phyloP scores from a whole-genome alignment of 2,329 filamentous ascomycete genomes.

The Fusarium metavorans region DNA sequence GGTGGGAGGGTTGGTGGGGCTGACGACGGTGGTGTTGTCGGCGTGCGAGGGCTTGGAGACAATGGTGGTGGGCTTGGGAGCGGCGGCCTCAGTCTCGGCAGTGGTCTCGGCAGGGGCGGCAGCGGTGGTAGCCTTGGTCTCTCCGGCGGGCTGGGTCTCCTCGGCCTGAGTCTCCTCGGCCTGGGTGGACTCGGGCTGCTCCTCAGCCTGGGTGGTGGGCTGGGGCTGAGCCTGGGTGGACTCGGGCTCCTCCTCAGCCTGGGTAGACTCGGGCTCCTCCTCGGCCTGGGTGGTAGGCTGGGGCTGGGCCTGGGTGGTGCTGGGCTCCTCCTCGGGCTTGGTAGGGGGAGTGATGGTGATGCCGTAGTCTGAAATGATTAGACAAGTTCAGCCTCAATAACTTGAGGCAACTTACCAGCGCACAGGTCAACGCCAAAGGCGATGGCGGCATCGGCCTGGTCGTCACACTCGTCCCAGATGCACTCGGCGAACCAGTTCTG shows the following conservation, averaged over 20 bases:
- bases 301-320: neutral
- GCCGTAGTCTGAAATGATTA: neutral
- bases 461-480: slow-evolving; percentile 30
- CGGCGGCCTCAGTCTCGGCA: neutral
- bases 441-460: slow-evolving; percentile 8
- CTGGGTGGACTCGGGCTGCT: neutral
- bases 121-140: neutral
- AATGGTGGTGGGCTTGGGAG: slow-evolving; percentile 7
- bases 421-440: neutral
- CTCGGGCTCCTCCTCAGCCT: neutral
- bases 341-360: neutral
- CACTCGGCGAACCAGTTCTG: slow-evolving; percentile 42
- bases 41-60: neutral
- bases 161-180: neutral
- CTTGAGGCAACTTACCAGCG: neutral
- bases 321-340: neutral
- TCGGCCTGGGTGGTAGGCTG: neutral
- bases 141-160: neutral
- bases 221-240: neutral
- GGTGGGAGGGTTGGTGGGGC: neutral
- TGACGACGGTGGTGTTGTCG: neutral
- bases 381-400: neutral
- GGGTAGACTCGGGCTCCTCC: neutral
- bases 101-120: neutral
- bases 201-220: neutral